Evolutionary conservation across 495 filamentous ascomycete genomes (phyloP), one percentile per base, ranked within the genome.

Genomic region (Bombardia bombarda): DNA sequence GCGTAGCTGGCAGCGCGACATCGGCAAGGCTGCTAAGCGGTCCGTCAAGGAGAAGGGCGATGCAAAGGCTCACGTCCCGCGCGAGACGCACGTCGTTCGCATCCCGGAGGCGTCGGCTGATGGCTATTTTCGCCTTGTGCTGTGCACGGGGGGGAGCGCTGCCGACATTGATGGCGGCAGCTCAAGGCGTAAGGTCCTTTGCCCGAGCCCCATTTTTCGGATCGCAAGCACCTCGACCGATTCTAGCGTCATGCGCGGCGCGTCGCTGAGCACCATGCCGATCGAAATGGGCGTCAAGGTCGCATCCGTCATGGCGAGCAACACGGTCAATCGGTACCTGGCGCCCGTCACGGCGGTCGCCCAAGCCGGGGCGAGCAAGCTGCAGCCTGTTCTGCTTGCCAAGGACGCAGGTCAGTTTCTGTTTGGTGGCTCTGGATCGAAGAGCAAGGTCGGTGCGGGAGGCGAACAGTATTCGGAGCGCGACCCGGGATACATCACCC

Each of bases 1-100:
- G 46, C 67, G 80, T 18, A 75, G 73, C 19, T 83, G 80, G 80
- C 77, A 83, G 55, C 65, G 81, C 32, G 81, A 84, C 50, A 79
- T 86, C 38, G 65, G 61, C 18, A 74, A 74, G 32, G 80, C 81
- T 28, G 45, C 54, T 1, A 80, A 77, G 40, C 78, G 74, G 40
- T 65, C 0, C 36, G 64, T 3, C 53, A 61, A 1, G 65, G 62
- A 3, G 60, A 71, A 23, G 65, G 57, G 1, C 46, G n/a, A 56
- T 0, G 62, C 58, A 6, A 63, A 73, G 42, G 66, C 57, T 7
- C 80, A 84, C 48, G 41, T 58, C 1, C 49, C 75, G 3, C 69
- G 80, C 7, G 75, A 84, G 50, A 84, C 82, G 0, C 72, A 71
- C 7, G 70, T 84, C 7, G 63, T 82, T 3, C 66, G 79, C 4